These are phyloP conservation scores for Leptomonas pyrrhocoris DNA, from an alignment of 208 protist genomes.

Conservation along the genomic window DNA sequence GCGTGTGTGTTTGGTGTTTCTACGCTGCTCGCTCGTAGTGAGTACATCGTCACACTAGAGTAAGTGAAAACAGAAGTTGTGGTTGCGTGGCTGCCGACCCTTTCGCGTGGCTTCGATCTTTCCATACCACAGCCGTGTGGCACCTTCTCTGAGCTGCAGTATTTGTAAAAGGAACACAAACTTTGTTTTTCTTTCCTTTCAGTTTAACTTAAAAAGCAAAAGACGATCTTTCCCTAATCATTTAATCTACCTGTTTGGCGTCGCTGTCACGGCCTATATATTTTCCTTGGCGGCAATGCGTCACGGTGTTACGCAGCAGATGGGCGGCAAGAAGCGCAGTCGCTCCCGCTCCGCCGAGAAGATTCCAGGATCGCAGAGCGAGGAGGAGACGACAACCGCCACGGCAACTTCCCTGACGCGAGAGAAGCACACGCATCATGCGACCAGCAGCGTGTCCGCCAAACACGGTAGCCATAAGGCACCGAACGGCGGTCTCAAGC, in stretches of 20 bases:
- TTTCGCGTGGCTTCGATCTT: no score
- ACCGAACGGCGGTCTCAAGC: slow-evolving; percentile 5
- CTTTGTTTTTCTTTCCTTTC: no score
- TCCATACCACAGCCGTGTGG: no score
- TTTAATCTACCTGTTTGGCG: neutral
- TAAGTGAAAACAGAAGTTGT: no score
- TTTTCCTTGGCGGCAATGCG: slow-evolving; percentile 17
- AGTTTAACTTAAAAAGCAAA: no score
- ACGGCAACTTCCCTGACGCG: neutral
- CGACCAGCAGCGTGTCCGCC: slow-evolving; percentile 1
- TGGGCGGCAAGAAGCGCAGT: slow-evolving; percentile 29
- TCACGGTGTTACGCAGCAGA: slow-evolving; percentile 10
- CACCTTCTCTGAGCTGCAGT: no score
- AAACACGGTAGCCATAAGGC: slow-evolving; percentile 7
- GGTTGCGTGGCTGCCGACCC: no score
- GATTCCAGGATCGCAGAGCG: neutral
- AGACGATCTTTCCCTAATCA: neutral
- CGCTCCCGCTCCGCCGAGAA: slow-evolving; percentile 30
- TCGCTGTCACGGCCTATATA: neutral
- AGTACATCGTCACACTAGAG: no score
- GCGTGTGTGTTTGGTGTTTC: no score
- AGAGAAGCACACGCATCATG: slow-evolving; percentile 1
- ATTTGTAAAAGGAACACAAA: no score
- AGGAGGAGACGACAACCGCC: neutral
- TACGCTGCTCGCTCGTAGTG: no score